Base-by-base conservation (phyloP, 495 filamentous ascomycete genomes). In the Hyaloscypha variabilis region DNA sequence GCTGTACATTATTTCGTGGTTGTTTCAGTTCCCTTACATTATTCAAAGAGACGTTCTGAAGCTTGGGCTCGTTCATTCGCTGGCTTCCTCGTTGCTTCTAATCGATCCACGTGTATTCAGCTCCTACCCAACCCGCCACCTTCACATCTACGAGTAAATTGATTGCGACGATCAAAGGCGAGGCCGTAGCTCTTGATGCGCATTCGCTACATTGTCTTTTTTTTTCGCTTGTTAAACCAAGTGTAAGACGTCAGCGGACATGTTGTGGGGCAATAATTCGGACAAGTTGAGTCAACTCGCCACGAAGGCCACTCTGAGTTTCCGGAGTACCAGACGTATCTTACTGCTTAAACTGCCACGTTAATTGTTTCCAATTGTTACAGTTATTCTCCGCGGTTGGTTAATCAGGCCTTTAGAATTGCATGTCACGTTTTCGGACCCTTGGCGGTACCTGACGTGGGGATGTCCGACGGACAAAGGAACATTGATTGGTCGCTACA, bases 391-490 rank as follows among this genome's bases (percentile, higher is more conserved):
- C 10, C 39, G 39, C 19, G 17, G 17, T 46, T 46, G 39, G 39
- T 46, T 46, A 46, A 19, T 46, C 39, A 8, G 39, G 10, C 19
- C 39, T 4, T 46, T 46, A 17, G 39, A 14, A 46, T 14, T 46
- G 39, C 39, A 46, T 14, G 39, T 46, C 39, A 46, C 39, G 39
- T 46, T 46, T 46, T 46, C 39, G 39, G 39, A 46, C 39, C 39
- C 39, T 46, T 46, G 39, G 39, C 39, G 39, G 39, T 46, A 46
- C 39, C 39, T 46, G 39, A 2, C 39, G 14, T 54, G 51, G 51
- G 51, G 51, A 54, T 54, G 51, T 54, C 51, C 51, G 51, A 10
- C 51, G 51, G 51, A 54, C 51, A 54, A 54, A 25, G 51, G 11
- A 34, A 54, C 25, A 54, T 28, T 25, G 8, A 28, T 25, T 54